Base-by-base conservation (phyloP, 208 protist genomes). In the Trypanosoma vivax region DNA sequence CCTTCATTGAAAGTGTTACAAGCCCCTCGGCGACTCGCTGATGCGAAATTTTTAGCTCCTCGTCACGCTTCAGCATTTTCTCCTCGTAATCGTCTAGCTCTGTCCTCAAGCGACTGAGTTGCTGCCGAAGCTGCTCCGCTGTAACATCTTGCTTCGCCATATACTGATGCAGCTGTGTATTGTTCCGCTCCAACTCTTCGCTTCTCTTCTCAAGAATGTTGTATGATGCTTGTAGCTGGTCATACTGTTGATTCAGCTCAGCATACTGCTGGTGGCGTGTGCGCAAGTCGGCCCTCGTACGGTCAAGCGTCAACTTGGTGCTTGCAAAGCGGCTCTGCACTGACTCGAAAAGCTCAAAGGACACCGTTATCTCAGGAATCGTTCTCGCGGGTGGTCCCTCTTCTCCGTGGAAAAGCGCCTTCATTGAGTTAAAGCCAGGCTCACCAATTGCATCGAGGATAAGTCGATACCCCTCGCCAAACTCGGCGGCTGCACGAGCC, bases 331-430 rank as follows among this genome's bases (percentile, higher is more conserved):
- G 77, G 30, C 72, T 85, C 61, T 92, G 85, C 46, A 92, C 75
- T 2, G 82, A 76, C 40, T 92, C 85, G 34, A 92, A 92, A 1
- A 92, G 70, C 55, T 92, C 85, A 61, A 92, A 92, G 13, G 79
- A 84, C 2, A 92, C 76, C 9, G 83, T 70, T 10, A 92, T 86
- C 24, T 56, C 43, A 0, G 85, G 85, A 7, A 88, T 60, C 0
- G 77, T 89, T 42, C 65, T 66, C 5, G 78, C 54, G 2, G 85
- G 77, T 29, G 64, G 63, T 33, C 73, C 79, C 1, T 62, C 70
- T 14, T 70, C 61, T 21, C 68, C 75, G 3, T 51, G 61, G 31
- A 86, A 80, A 35, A 86, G 62, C 10, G 50, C 50, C 39, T 79
- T 72, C 38, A 90, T 90, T 3, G 73, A 71, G 10, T 58, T 31